Base-by-base conservation (phyloP, 805 yeast species). In the Kuraishia capsulata region DNA sequence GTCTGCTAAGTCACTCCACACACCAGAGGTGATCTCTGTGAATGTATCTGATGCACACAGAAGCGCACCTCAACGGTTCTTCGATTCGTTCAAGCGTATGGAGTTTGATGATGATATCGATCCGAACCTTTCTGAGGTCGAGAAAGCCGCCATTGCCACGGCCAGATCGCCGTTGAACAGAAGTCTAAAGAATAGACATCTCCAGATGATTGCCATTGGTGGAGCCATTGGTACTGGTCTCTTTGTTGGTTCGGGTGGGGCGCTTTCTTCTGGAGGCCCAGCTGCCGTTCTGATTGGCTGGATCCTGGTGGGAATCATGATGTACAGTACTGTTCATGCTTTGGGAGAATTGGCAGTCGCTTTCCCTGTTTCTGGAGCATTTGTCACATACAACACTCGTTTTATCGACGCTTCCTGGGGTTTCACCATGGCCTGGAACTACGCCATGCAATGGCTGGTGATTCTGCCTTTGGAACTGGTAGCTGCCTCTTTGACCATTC, bases 221-320 rank as follows among this genome's bases (percentile, higher is more conserved):
- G 89, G 90, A 32, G 72, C 82, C 42, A 83, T 85, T 47, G 95
- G 95, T 49, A 80, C 90, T 8, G 95, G 92, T 52, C 65, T 86
- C 37, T 76, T 86, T 43, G 81, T 86, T 24, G 86, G 87, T 52
- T 72, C 87, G 2, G 84, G 85, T 43, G 58, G 68, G 16, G 71
- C 84, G 2, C 59, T 83, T 39, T 47, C 67, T n/a, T 62, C 67
- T 24, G 83, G 86, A 53, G 92, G 92, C 20, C 90, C 92, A 13
- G 84, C 81, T n/a, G 71, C 81, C 30, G 55, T 81, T 30, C 68
- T 81, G 39, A 73, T 80, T 37, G 81, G 73, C 38, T 73, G 80
- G 71, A 53, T 62, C 25, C 60, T 78, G 40, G 67, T 74, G 24
- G 83, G 84, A 53, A 53, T 72, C 21, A 69, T 78, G 68, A 71